phyloP scores from a whole-genome alignment of 768 basidiomycete genomes.

The Piloderma croceum region DNA sequence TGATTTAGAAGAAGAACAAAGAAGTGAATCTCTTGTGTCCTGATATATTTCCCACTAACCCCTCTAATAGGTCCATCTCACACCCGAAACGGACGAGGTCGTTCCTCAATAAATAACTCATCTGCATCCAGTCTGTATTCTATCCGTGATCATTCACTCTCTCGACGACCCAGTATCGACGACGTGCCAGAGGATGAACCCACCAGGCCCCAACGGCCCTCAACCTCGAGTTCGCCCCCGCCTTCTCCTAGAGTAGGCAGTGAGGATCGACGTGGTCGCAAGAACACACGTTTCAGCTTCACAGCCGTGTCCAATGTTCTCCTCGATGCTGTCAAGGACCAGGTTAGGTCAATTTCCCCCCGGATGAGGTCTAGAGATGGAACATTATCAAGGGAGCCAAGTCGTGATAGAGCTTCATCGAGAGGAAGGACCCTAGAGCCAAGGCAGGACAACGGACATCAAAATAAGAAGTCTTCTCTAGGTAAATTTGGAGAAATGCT shows the following conservation, averaged over 20 bases:
- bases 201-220: conserved; percentile 12
- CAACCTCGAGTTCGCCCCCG: too few relatives aligned
- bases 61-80: too few relatives aligned
- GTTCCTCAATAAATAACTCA: conserved; percentile 18
- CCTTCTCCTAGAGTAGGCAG: conserved; percentile 1
- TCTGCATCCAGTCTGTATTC: conserved; percentile 9
- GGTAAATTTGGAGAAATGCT: conserved; percentile 37
- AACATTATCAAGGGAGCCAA: conserved; percentile 20
- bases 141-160: conserved; percentile 13
- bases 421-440: conserved; percentile 2
- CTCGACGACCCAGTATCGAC: conserved; percentile 38
- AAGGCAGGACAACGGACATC: conserved; percentile 13
- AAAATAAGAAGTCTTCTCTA: conserved; percentile 30
- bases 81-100: conserved; percentile 9
- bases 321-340: conserved; percentile 37
- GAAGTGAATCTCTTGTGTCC: too few relatives aligned
- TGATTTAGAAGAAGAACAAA: conserved; percentile 20
- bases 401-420: conserved; percentile 15
- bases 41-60: too few relatives aligned
- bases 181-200: conserved; percentile 33
- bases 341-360: conserved; percentile 45
- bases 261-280: conserved; percentile 28
- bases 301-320: conserved; percentile 46
- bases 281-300: conserved; percentile 46
- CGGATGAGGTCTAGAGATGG: conserved; percentile 10